Conservation (phyloP, 2,329 filamentous ascomycete genomes). For the Aspergillus intermedius region DNA sequence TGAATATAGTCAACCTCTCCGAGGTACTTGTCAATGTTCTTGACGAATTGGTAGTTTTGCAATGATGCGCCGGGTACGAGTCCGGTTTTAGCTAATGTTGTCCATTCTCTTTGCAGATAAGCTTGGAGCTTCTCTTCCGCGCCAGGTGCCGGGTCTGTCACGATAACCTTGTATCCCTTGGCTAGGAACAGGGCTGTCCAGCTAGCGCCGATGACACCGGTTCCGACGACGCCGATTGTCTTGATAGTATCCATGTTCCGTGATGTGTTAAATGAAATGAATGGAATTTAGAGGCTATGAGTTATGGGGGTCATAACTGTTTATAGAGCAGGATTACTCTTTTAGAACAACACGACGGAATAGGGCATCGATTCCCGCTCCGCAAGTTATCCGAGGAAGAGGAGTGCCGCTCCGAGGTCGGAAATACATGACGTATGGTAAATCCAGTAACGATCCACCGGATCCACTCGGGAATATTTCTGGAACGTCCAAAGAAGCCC, state of each 20-base stretch:
- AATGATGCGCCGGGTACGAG: slow-evolving; percentile 1
- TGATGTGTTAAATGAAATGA: not conserved
- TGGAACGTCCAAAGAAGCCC: too few relatives aligned
- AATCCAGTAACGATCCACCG: too few relatives aligned
- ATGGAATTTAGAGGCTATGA: not conserved
- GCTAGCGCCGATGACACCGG: slow-evolving; percentile 35
- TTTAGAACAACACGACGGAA: not conserved
- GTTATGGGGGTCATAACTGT: not conserved
- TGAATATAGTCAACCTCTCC: slow-evolving; percentile 5
- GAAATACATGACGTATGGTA: not conserved
- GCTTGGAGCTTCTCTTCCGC: slow-evolving; percentile 24
- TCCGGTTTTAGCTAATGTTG: slow-evolving; percentile 2
- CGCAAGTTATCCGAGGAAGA: not conserved
- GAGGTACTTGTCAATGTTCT: slow-evolving; percentile 5
- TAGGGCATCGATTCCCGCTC: not conserved
- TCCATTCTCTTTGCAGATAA: slow-evolving; percentile 17
- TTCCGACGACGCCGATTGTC: slow-evolving; percentile 27
- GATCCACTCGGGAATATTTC: too few relatives aligned
- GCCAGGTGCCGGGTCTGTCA: slow-evolving; percentile 35
- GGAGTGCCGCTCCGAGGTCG: not conserved
- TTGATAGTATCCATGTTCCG: slow-evolving; percentile 5
- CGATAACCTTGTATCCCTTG: slow-evolving; percentile 33
- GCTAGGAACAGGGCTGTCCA: slow-evolving; percentile 39
- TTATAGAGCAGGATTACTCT: not conserved
- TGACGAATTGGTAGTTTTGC: slow-evolving; percentile 7